These are phyloP conservation scores for Ganoderma lingzhi DNA, from an alignment of 1,284 basidiomycete species.

Conservation along the genomic window DNA sequence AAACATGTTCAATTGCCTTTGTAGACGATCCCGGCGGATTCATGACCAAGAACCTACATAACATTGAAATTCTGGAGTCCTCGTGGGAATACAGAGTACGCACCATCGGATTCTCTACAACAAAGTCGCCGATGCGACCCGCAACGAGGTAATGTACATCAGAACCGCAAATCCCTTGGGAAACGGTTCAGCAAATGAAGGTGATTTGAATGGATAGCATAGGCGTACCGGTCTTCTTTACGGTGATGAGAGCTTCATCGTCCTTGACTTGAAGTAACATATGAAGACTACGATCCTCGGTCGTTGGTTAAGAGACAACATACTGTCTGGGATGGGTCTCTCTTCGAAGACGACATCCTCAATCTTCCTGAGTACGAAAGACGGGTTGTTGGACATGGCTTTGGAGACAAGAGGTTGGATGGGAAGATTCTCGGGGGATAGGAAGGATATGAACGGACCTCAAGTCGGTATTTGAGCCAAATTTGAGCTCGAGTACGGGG, in stretches of 20 bases:
- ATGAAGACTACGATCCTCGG: slow-evolving; percentile 15
- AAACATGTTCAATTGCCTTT: slow-evolving; percentile 49
- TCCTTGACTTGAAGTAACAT: slow-evolving; percentile 59
- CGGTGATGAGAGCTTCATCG: slow-evolving; percentile 88
- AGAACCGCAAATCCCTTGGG: slow-evolving; percentile 86
- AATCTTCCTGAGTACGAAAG: slow-evolving; percentile 81
- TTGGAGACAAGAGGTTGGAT: slow-evolving; percentile 10
- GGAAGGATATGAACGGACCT: slow-evolving; percentile 5
- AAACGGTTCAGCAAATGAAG: slow-evolving; percentile 20
- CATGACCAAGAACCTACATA: slow-evolving; percentile 67
- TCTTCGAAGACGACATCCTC: slow-evolving; percentile 82
- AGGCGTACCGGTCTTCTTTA: slow-evolving; percentile 87
- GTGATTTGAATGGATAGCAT: neutral
- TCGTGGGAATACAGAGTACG: neutral
- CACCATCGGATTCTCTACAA: slow-evolving; percentile 83
- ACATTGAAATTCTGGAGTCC: neutral
- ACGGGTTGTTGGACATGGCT: slow-evolving; percentile 77
- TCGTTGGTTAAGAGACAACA: slow-evolving; percentile 31
- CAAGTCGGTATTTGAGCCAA: slow-evolving; percentile 27
- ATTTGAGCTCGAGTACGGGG: slow-evolving; percentile 9
- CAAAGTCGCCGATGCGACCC: slow-evolving; percentile 82
- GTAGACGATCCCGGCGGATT: slow-evolving; percentile 64
- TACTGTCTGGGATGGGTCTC: slow-evolving; percentile 80
- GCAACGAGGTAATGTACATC: slow-evolving; percentile 86
- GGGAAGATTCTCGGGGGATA: slow-evolving; percentile 22